phyloP scores from a whole-genome alignment of 768 basidiomycete species.

The Tulasnella sp. region DNA sequence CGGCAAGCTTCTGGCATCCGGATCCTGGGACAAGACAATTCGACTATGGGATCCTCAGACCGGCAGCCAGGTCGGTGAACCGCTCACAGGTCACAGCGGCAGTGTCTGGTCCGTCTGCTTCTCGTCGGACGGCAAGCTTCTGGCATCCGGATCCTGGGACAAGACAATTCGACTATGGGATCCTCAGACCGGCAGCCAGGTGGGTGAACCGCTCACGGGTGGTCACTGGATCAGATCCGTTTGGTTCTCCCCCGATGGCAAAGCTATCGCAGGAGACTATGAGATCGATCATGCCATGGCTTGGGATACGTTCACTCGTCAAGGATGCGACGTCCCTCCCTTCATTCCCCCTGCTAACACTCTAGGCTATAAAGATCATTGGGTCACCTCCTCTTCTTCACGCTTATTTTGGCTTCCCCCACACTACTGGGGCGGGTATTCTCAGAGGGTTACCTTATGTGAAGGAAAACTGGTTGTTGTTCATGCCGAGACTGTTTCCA shows the following conservation, averaged over 20 bases:
- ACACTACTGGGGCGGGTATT: background rate
- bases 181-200: slow-evolving; percentile 82
- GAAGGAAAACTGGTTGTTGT: background rate
- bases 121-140: slow-evolving; percentile 29
- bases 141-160: slow-evolving; percentile 33
- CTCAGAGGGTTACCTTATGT: background rate
- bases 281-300: too few relatives aligned
- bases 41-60: too few relatives aligned
- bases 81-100: too few relatives aligned
- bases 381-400: background rate
- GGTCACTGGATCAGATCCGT: background rate
- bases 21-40: too few relatives aligned
- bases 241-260: background rate
- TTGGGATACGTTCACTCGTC: background rate
- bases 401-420: background rate
- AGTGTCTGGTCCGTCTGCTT: slow-evolving; percentile 48
- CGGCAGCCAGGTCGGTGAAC: too few relatives aligned
- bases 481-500: background rate
- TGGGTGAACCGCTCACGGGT: slow-evolving; percentile 62
- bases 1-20: too few relatives aligned
- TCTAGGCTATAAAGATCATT: background rate
- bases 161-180: slow-evolving; percentile 71
- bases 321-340: background rate
- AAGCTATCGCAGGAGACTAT: background rate
- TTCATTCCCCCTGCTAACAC: too few relatives aligned